Evolutionary conservation across 768 basidiomycete genomes (phyloP).

Genomic region (Xerocomus potaroensis): DNA sequence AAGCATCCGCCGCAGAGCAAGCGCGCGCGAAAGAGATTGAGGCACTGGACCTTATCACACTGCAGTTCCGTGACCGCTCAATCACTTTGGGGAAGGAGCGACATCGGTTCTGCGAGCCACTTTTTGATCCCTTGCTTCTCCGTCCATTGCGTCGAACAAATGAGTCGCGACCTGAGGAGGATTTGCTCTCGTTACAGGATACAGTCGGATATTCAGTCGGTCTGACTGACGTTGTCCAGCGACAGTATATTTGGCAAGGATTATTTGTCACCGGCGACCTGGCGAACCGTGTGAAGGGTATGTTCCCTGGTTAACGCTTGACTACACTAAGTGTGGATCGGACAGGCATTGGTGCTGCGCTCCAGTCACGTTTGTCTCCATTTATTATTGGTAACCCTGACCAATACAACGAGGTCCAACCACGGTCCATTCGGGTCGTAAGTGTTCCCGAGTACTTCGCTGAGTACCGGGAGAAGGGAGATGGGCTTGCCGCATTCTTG

Average conservation of each 20-base stretch:
- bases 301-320: slow-evolving; percentile 4
- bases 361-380: slow-evolving; percentile 67
- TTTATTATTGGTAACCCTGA: slow-evolving; percentile 60
- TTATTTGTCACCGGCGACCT: slow-evolving; percentile 79
- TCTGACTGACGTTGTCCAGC: slow-evolving; percentile 57
- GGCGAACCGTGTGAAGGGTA: slow-evolving; percentile 68
- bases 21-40: slow-evolving; percentile 80
- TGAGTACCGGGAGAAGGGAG: slow-evolving; percentile 83
- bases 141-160: slow-evolving; percentile 31
- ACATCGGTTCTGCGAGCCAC: slow-evolving; percentile 86
- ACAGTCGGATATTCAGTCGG: slow-evolving; percentile 61
- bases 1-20: slow-evolving; percentile 73
- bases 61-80: slow-evolving; percentile 66
- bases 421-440: slow-evolving; percentile 58
- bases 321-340: neutral
- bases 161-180: slow-evolving; percentile 18
- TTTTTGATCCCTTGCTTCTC: slow-evolving; percentile 71
- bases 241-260: slow-evolving; percentile 73
- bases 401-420: slow-evolving; percentile 65
- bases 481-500: slow-evolving; percentile 75
- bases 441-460: slow-evolving; percentile 86
- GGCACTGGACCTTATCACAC: slow-evolving; percentile 74
- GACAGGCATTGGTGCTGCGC: slow-evolving; percentile 58
- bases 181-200: slow-evolving; percentile 53
- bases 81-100: slow-evolving; percentile 82